Conservation (phyloP, 495 filamentous ascomycete species). For the Neurospora tetrasperma region DNA sequence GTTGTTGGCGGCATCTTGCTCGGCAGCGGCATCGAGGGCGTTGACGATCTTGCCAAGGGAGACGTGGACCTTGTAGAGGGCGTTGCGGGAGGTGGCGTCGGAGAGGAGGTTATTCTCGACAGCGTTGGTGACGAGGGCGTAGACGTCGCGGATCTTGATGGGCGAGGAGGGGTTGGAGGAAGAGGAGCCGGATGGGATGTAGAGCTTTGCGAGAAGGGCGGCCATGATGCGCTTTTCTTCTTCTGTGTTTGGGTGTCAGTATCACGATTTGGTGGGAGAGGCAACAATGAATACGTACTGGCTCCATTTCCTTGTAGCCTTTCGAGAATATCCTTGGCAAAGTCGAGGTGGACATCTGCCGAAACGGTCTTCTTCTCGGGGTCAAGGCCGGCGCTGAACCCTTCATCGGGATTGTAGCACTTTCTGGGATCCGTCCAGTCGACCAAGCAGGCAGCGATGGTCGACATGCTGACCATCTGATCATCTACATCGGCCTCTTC, state of each 20-base stretch:
- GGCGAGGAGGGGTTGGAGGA: constrained; percentile 15
- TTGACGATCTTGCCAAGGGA: constrained; percentile 51
- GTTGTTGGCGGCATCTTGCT: constrained; percentile 7
- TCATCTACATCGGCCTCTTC: constrained; percentile 71
- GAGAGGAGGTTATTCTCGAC: constrained; percentile 59
- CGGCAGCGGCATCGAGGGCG: constrained; percentile 33
- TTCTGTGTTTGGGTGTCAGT: constrained; percentile 35
- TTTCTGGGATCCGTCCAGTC: constrained; percentile 96
- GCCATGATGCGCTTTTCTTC: constrained; percentile 81
- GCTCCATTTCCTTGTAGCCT: constrained; percentile 42
- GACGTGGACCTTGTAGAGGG: constrained; percentile 70
- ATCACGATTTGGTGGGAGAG: constrained; percentile 5
- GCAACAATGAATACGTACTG: constrained; percentile 38
- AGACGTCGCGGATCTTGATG: constrained; percentile 38
- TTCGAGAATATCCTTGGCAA: constrained; percentile 55
- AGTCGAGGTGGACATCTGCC: constrained; percentile 55
- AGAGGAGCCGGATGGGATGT: constrained; percentile 51
- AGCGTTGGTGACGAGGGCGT: constrained; percentile 49
- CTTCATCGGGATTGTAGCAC: constrained; percentile 52
- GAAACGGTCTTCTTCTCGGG: constrained; percentile 50
- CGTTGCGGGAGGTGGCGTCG: constrained; percentile 64
- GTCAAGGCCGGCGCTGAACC: constrained; percentile 39
- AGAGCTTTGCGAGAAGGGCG: constrained; percentile 70
- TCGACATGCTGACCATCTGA: constrained; percentile 65
- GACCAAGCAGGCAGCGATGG: constrained; percentile 68